Evolutionary conservation across 2,329 filamentous ascomycete genomes (phyloP), one percentile per base, ranked within the genome.

Genomic region (Aureobasidium sp.): DNA sequence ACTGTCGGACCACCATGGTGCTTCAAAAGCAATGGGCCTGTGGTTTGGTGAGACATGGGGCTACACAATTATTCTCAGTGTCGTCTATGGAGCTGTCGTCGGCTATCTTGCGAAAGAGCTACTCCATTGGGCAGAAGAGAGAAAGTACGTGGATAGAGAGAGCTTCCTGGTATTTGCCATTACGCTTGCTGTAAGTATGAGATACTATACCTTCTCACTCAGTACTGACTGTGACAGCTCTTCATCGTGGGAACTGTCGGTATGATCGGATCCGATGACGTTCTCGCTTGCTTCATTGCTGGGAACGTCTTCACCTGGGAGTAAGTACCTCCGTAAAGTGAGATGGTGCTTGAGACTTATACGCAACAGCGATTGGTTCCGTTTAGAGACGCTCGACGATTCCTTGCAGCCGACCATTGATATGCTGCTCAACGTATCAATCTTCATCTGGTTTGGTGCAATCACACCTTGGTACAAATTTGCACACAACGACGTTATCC

Each of bases 401-500:
- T 92, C 89, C 1, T 82, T 97, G n/a, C 92, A 97, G 71, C 92
- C 92, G 0, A 96, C 92, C 0, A 89, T 97, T 50, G 92, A 97
- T 72, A 96, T 96, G 91, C 81, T 97, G 1, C 86, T 97, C 63
- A 97, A 97, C 71, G 84, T 95, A 3, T 81, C 87, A 20, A 83
- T 97, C 43, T 97, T 97, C 73, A 84, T 96, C 74, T 97, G 91
- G 92, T 93, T 89, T 68, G 92, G 92, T 3, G 90, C 90, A 0
- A 84, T 92, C 12, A 90, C 88, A 63, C 92, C 92, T 0, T 97
- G 92, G 92, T 72, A 78, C 5, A 78, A 77, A 29, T 96, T 97
- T 67, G 74, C 81, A 0, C 67, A 80, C 67, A 93, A 89, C 71
- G 71, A 77, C 9, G 81, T 94, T 17, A 86, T 95, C 29, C 84